Evolutionary conservation across 2,329 filamentous ascomycete genomes (phyloP).

Genomic region (Paraphoma sp.): DNA sequence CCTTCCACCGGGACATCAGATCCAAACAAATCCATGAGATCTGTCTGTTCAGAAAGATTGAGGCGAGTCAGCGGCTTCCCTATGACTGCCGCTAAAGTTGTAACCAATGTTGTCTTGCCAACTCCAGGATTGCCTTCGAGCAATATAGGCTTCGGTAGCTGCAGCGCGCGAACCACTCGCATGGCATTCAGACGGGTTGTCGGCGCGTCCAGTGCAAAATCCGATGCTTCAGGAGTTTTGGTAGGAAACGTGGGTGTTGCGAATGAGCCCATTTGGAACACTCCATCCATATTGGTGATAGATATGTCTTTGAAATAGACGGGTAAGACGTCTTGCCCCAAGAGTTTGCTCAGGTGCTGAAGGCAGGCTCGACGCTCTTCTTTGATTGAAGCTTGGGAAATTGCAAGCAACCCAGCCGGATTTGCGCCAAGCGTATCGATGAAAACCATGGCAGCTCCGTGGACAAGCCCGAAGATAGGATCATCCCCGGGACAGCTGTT

Average conservation of each 20-base stretch:
- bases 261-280: slow-evolving; percentile 77
- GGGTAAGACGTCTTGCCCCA: slow-evolving; percentile 66
- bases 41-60: slow-evolving; percentile 97
- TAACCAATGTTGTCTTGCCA: slow-evolving; percentile 93
- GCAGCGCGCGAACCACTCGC: slow-evolving; percentile 86
- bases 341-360: slow-evolving; percentile 70
- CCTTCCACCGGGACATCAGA: slow-evolving; percentile 95
- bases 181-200: slow-evolving; percentile 91
- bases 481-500: slow-evolving; percentile 67
- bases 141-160: slow-evolving; percentile 87
- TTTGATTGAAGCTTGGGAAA: slow-evolving; percentile 71
- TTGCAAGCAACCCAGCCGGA: slow-evolving; percentile 83
- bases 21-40: slow-evolving; percentile 96
- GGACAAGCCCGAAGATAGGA: slow-evolving; percentile 64
- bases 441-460: slow-evolving; percentile 94
- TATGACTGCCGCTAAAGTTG: slow-evolving; percentile 79
- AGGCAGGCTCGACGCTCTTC: slow-evolving; percentile 77
- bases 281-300: slow-evolving; percentile 61
- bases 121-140: slow-evolving; percentile 98
- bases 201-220: slow-evolving; percentile 83
- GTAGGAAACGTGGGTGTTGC: slow-evolving; percentile 62
- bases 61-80: slow-evolving; percentile 88
- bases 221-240: slow-evolving; percentile 57
- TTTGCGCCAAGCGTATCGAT: slow-evolving; percentile 96
- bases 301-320: slow-evolving; percentile 71